Conservation (phyloP, 2,329 filamentous ascomycete species). For the Aureobasidium sp. region DNA sequence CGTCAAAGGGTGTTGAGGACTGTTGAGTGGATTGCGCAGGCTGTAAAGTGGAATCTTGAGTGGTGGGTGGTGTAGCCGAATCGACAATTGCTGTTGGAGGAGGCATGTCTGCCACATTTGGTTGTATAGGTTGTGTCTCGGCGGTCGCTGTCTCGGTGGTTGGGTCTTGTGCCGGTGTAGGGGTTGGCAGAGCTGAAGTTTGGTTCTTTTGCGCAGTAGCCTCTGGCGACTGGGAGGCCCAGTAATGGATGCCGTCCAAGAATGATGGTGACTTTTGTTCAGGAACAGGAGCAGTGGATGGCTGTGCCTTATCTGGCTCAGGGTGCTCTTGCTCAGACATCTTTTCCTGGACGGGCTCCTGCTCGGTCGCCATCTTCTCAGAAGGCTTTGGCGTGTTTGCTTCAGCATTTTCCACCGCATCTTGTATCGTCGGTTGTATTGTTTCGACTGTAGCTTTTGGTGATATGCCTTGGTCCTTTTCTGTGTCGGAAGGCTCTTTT, state of each 20-base stretch:
- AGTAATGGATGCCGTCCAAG: constrained; percentile 34
- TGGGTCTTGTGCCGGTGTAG: background rate
- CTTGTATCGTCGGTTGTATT: background rate
- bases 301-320: background rate
- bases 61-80: constrained; percentile 16
- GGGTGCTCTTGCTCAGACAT: background rate
- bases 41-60: background rate
- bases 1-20: background rate
- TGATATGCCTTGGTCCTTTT: background rate
- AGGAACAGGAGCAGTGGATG: constrained; percentile 18
- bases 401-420: background rate
- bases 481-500: background rate
- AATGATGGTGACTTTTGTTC: constrained; percentile 29
- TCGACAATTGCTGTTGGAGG: constrained; percentile 12
- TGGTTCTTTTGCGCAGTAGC: constrained; percentile 8
- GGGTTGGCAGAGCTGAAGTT: background rate
- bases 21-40: background rate
- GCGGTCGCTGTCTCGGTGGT: constrained; percentile 14
- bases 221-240: constrained; percentile 22
- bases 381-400: background rate
- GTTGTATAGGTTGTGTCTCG: constrained; percentile 5
- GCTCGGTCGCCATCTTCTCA: background rate
- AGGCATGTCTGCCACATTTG: background rate
- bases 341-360: background rate
- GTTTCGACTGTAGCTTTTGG: background rate